phyloP scores from a whole-genome alignment of 2,329 filamentous ascomycete genomes.

The Orbilia oligospora region DNA sequence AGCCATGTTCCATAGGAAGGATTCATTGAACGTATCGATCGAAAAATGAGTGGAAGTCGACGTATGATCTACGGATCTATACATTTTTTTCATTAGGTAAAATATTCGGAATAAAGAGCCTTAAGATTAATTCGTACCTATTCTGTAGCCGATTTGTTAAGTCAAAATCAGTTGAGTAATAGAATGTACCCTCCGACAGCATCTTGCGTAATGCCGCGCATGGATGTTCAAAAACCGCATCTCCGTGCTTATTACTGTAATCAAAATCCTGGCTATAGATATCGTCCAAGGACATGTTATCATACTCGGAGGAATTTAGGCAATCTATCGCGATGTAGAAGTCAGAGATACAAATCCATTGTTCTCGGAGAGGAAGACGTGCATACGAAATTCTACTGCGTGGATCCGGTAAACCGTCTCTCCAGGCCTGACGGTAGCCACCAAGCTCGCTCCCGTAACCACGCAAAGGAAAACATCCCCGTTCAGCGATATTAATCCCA shows the following conservation, averaged over 20 bases:
- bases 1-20: conserved; percentile 97
- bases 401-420: conserved; percentile 91
- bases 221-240: conserved; percentile 84
- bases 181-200: conserved; percentile 92
- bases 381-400: conserved; percentile 82
- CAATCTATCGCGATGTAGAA: conserved; percentile 74
- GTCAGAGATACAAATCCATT: conserved; percentile 33
- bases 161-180: conserved; percentile 99
- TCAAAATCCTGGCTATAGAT: conserved; percentile 72
- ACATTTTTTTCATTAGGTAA: conserved; percentile 16
- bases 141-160: conserved; percentile 93
- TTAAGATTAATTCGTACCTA: conserved; percentile 71
- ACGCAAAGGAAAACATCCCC: conserved; percentile 92
- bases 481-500: conserved; percentile 87
- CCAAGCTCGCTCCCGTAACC: conserved; percentile 82
- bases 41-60: conserved; percentile 77
- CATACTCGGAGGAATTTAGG: conserved; percentile 87
- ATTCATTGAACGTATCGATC: conserved; percentile 91
- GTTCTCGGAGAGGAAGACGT: conserved; percentile 53
- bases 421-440: conserved; percentile 85
- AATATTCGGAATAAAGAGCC: neutral
- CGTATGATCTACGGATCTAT: conserved; percentile 76
- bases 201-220: conserved; percentile 93
- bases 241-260: conserved; percentile 74
- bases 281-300: conserved; percentile 75